Percentiles rank a stretch among this genome's conserved stretches.
These are phyloP conservation scores for Trichosanthes cucumerina DNA, from an alignment of 306 rosid genomes.

Conservation along the genomic window DNA sequence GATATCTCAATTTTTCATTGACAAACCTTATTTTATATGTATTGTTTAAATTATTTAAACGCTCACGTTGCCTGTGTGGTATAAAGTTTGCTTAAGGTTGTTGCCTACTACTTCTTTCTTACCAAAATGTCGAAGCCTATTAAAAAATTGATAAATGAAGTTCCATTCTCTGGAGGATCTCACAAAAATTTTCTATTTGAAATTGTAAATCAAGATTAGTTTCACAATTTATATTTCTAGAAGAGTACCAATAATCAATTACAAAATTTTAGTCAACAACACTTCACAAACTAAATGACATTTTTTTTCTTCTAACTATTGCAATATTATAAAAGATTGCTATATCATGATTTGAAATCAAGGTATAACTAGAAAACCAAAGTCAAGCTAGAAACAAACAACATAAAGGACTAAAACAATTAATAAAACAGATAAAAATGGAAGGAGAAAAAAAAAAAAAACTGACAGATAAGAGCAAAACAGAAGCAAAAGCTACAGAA, in stretches of 20 bases:
- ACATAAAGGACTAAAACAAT: neutral
- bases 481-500: neutral
- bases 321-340: no score
- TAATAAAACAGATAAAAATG: neutral
- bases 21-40: neutral
- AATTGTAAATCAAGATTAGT: neutral
- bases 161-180: neutral
- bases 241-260: neutral
- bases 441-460: no score
- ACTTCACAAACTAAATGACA: neutral
- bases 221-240: neutral
- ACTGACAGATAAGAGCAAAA: neutral
- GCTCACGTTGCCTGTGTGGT: neutral
- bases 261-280: neutral
- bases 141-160: neutral
- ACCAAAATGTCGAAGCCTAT: neutral
- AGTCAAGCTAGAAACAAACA: no score
- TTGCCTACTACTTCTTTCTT: neutral
- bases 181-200: neutral
- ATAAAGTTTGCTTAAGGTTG: neutral
- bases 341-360: no score
- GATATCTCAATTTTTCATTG: neutral
- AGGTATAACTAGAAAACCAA: no score
- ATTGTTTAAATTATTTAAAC: neutral
- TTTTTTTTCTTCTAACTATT: no score